Conservation (phyloP, 352 stramenopile genomes). For the Phytophthora idaei region DNA sequence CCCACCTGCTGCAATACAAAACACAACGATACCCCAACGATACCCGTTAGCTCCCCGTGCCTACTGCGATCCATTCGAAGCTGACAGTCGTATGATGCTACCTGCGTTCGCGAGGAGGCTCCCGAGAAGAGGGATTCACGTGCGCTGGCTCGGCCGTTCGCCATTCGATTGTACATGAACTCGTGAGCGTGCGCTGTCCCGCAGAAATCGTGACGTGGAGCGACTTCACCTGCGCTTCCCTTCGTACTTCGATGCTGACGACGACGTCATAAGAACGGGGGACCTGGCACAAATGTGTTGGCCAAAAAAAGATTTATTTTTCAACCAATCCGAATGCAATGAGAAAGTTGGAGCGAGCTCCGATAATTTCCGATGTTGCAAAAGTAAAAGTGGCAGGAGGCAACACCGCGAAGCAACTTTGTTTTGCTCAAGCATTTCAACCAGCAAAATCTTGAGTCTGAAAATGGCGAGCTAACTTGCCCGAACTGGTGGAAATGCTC, state of each 20-base stretch:
- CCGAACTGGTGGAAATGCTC: too few relatives aligned
- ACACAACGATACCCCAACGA: not conserved
- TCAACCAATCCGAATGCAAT: conserved; percentile 8
- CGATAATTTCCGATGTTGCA: too few relatives aligned
- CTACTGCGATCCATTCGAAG: not conserved
- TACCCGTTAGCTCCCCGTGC: not conserved
- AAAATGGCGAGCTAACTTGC: too few relatives aligned
- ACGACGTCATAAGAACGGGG: conserved; percentile 1
- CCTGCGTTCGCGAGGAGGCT: conserved; percentile 54
- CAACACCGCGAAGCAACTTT: too few relatives aligned
- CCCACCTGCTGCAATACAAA: conserved; percentile 31
- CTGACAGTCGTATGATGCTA: conserved; percentile 6
- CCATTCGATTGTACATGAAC: conserved; percentile 88
- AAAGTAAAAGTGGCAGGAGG: too few relatives aligned
- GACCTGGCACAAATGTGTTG: conserved; percentile 14
- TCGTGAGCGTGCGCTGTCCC: not conserved
- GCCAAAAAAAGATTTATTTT: conserved; percentile 3
- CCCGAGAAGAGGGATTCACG: conserved; percentile 75
- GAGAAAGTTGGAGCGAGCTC: too few relatives aligned
- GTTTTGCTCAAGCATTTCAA: too few relatives aligned
- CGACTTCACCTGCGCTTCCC: conserved; percentile 2
- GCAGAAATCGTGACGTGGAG: conserved; percentile 1
- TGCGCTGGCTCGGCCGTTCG: conserved; percentile 49
- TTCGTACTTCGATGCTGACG: conserved; percentile 2
- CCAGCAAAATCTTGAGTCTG: too few relatives aligned